These are phyloP conservation scores for Silene vulgaris DNA, from an alignment of 179 eudicot genomes.

Conservation along the genomic window DNA sequence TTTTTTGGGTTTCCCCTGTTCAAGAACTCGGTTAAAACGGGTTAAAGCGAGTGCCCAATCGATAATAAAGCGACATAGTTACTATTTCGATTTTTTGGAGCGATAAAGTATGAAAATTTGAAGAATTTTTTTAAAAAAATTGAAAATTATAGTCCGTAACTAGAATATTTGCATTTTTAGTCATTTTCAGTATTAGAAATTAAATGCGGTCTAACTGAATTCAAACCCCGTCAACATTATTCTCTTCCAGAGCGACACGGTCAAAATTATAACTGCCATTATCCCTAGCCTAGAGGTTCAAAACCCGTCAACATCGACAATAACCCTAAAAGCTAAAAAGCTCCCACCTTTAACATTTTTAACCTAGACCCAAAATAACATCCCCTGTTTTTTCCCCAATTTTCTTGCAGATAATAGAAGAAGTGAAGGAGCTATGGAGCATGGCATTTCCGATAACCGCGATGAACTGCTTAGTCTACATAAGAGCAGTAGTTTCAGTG, in stretches of 20 bases:
- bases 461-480: slow-evolving; percentile 65
- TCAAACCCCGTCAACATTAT: background rate
- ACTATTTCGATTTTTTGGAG: no score
- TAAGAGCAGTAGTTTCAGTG: slow-evolving; percentile 57
- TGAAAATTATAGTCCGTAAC: no score
- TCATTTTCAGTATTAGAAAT: no score
- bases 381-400: background rate
- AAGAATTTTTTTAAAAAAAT: no score
- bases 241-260: no score
- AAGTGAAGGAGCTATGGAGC: slow-evolving; percentile 63
- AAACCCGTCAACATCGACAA: background rate
- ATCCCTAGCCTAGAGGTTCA: background rate
- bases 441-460: slow-evolving; percentile 80
- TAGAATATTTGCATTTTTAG: no score
- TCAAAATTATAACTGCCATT: no score
- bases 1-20: no score
- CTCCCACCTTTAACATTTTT: background rate
- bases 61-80: no score
- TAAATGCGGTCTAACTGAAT: background rate
- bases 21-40: no score
- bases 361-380: background rate
- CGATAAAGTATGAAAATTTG: no score
- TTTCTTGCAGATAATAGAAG: slow-evolving; percentile 45
- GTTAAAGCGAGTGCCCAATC: no score
- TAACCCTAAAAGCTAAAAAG: background rate